Evolutionary conservation across 2,329 filamentous ascomycete species (phyloP).

Genomic region (Colletotrichum sp.): DNA sequence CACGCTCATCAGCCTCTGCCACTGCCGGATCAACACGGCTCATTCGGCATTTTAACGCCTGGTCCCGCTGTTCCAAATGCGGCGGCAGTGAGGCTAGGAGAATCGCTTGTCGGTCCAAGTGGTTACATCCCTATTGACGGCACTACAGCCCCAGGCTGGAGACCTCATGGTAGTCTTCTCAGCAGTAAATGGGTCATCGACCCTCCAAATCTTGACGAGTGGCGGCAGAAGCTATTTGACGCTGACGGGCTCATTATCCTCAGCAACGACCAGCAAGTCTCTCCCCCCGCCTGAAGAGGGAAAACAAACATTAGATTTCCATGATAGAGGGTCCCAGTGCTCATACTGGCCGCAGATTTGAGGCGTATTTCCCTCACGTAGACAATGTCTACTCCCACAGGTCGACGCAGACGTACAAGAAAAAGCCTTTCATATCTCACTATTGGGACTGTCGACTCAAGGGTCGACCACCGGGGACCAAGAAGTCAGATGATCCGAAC

Average conservation of each 20-base stretch:
- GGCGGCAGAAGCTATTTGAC: constrained; percentile 76
- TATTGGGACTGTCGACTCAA: constrained; percentile 88
- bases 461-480: constrained; percentile 77
- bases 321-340: constrained; percentile 3
- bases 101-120: constrained; percentile 38
- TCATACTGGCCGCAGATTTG: constrained; percentile 58
- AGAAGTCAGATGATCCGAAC: constrained; percentile 78
- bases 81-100: constrained; percentile 36
- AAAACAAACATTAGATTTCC: background rate
- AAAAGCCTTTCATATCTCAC: constrained; percentile 81
- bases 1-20: background rate
- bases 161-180: constrained; percentile 54
- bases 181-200: constrained; percentile 64
- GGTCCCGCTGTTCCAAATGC: constrained; percentile 31
- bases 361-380: constrained; percentile 82
- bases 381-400: constrained; percentile 87
- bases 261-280: constrained; percentile 72
- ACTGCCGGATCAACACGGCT: constrained; percentile 35
- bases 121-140: constrained; percentile 11
- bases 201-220: constrained; percentile 70
- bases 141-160: constrained; percentile 15
- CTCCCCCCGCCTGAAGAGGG: background rate
- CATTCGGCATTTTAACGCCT: constrained; percentile 52
- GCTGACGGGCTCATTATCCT: constrained; percentile 76
- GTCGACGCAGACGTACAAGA: constrained; percentile 81